Evolutionary conservation across 192 early-diverging fungal species (phyloP).

Genomic region (Backusella tarrabulga): DNA sequence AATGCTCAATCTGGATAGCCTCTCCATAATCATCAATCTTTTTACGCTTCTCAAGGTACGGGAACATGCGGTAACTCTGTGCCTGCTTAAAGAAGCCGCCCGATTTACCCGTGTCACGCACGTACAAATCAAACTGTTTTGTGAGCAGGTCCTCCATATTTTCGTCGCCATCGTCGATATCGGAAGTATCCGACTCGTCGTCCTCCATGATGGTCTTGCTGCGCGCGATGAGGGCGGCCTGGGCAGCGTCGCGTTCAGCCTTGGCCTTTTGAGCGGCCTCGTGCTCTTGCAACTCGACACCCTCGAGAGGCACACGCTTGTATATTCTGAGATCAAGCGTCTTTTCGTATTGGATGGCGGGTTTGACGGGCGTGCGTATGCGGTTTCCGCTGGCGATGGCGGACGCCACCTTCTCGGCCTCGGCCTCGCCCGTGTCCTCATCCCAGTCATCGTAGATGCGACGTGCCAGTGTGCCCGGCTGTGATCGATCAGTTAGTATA

Average conservation of each 20-base stretch:
- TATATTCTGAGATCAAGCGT: conserved; percentile 43
- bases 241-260: conserved; percentile 72
- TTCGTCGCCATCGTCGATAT: conserved; percentile 53
- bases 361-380: conserved; percentile 25
- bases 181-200: conserved; percentile 62
- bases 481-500: conserved; percentile 76
- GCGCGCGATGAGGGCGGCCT: conserved; percentile 63
- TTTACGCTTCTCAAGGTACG: conserved; percentile 76
- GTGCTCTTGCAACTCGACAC: conserved; percentile 77
- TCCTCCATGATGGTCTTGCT: conserved; percentile 76
- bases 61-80: conserved; percentile 87
- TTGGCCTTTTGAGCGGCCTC: conserved; percentile 59
- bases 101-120: conserved; percentile 71
- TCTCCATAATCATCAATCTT: conserved; percentile 86
- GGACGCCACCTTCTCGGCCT: conserved; percentile 24
- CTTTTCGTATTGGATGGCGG: conserved; percentile 29
- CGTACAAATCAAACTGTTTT: conserved; percentile 78
- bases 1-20: conserved; percentile 34
- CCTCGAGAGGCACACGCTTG: conserved; percentile 77
- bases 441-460: conserved; percentile 69
- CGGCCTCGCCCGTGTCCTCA: conserved; percentile 36
- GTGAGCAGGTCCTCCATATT: conserved; percentile 49
- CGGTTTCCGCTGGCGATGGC: conserved; percentile 10
- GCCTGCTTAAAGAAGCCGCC: conserved; percentile 77
- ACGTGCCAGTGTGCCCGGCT: conserved; percentile 66